Conservation (phyloP, 1,284 basidiomycete species). For the Rhodotorula sp. region DNA sequence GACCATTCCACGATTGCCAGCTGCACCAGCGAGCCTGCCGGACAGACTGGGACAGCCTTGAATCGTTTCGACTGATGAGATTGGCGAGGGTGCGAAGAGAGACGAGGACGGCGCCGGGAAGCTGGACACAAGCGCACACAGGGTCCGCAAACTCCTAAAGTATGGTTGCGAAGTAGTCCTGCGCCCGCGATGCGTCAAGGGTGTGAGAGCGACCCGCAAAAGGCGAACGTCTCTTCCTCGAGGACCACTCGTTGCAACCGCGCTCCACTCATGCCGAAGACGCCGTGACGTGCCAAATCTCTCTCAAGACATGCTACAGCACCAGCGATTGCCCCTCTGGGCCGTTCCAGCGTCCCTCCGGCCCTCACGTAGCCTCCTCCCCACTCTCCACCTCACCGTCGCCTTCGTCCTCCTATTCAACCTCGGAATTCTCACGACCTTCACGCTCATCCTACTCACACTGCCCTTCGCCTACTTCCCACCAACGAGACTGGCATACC, state of each 20-base stretch:
- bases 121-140: too few species aligned
- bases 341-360: slow-evolving; percentile 11
- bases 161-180: too few species aligned
- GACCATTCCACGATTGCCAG: too few species aligned
- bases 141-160: not conserved
- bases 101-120: too few species aligned
- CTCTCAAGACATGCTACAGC: not conserved
- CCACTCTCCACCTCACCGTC: not conserved
- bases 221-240: too few species aligned
- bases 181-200: too few species aligned
- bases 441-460: slow-evolving; percentile 16
- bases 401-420: slow-evolving; percentile 28
- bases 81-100: too few species aligned
- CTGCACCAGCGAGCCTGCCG: too few species aligned
- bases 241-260: too few species aligned
- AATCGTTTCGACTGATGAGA: too few species aligned
- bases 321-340: slow-evolving; percentile 7
- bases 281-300: not conserved
- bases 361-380: not conserved
- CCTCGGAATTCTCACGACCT: slow-evolving; percentile 19
- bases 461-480: slow-evolving; percentile 9
- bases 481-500: not conserved
- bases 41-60: too few species aligned
- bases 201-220: too few species aligned
- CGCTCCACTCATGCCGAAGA: not conserved